Conservation (phyloP, 306 rosid species). For the Glycyrrhiza uralensis region DNA sequence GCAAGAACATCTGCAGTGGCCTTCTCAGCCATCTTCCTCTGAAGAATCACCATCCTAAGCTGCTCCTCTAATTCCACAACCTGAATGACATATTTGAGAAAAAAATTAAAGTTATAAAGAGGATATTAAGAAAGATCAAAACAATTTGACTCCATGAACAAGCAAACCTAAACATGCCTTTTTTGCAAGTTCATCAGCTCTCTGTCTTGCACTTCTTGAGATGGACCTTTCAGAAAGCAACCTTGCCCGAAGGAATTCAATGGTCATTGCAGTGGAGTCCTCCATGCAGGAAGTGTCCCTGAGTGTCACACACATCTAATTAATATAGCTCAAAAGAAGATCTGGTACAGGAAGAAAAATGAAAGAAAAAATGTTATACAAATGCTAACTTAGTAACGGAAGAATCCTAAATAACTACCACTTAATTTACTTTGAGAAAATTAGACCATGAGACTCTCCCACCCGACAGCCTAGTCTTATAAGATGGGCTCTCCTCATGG, state of each 20-base stretch:
- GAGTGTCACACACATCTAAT: slow-evolving; percentile 24
- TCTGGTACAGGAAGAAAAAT: neutral
- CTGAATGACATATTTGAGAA: slow-evolving; percentile 34
- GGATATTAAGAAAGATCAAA: slow-evolving; percentile 1
- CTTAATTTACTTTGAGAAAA: neutral
- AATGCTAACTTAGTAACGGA: neutral
- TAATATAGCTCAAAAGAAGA: slow-evolving; percentile 20
- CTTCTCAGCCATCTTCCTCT: slow-evolving; percentile 91
- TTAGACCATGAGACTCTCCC: neutral
- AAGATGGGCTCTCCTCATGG: neutral
- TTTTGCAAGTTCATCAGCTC: slow-evolving; percentile 78
- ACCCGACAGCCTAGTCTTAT: neutral
- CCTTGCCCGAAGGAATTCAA: slow-evolving; percentile 85
- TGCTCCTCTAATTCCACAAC: slow-evolving; percentile 83
- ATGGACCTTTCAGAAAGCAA: slow-evolving; percentile 85
- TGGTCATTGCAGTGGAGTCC: slow-evolving; percentile 71
- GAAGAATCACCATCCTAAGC: slow-evolving; percentile 64
- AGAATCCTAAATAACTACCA: neutral
- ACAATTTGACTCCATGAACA: slow-evolving; percentile 16
- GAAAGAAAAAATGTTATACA: neutral
- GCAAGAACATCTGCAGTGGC: slow-evolving; percentile 88
- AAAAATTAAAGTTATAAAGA: slow-evolving; percentile 2
- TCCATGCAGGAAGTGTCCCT: slow-evolving; percentile 51
- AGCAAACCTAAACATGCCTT: slow-evolving; percentile 45
- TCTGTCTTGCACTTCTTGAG: slow-evolving; percentile 78